Evolutionary conservation across 1,284 basidiomycete species (phyloP), one percentile per base, ranked within the genome.

Genomic region (Macrocystidia cucumis): DNA sequence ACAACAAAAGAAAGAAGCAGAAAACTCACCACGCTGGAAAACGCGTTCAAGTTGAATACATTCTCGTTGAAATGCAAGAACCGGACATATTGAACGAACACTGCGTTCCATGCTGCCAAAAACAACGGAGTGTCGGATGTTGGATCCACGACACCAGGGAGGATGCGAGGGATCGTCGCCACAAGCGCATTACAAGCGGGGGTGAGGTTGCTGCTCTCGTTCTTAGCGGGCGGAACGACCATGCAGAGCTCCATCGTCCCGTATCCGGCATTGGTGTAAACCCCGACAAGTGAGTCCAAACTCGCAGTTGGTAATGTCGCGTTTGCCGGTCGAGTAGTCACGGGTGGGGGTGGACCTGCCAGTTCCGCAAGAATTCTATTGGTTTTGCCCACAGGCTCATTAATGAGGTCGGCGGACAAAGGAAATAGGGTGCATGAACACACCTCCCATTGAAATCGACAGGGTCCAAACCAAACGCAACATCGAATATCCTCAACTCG

Each of bases 51-150:
- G 28, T 48, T 48, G 33, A 48, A 48, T 9, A 43, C 18, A 20
- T 44, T 37, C 18, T 45, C 44, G 18, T 45, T 39, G 37, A 47
- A 45, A 35, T 54, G 51, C 14, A 46, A 34, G 26, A 54, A 41
- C 21, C 32, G 34, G 18, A 49, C 2, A 37, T 54, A 45, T 3
- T 42, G 29, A 14, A 38, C 25, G 38, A 36, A 48, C 3, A 38
- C 25, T 19, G 31, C 44, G 28, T 48, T 34, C 38, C 42, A 43
- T 13, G 39, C 34, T 3, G 43, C 45, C 7, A 54, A 17, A 11
- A 48, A 44, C 2, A 50, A 48, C 1, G 49, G 50, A 11, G 49
- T 34, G n/a, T n/a, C n/a, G n/a, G n/a, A n/a, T 6, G 28, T 35
- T 5, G 44, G 35, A 18, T 45, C 41, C 21, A 51, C 23, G 20